Evolutionary conservation across 805 yeast genomes (phyloP), one percentile per base, ranked within the genome.

Genomic region (Middelhovenomyces tepae): DNA sequence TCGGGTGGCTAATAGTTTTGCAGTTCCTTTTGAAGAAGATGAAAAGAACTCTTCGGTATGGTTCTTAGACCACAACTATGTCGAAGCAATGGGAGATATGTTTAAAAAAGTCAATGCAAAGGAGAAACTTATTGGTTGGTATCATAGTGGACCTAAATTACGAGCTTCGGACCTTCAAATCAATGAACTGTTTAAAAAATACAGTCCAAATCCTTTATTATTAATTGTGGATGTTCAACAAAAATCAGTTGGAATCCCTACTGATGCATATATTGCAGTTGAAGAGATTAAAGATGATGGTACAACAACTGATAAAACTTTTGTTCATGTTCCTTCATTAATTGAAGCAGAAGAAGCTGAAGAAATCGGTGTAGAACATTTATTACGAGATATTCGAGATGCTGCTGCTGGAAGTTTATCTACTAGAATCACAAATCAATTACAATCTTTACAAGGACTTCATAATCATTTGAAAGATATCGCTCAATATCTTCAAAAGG

Each of bases 341-440:
- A 85, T 93, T 43, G 89, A 83, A 54, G 99, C 99, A 3, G 98
- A 91, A 54, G 99, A 91, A 56, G 98, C 98, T 7, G 99, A 91
- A 60, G 99, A 91, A 60, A 91, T 91, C 46, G 99, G 98, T 42
- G 99, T 91, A 9, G 99, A 91, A 58, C 99, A 91, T 56, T 62
- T 91, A 40, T 62, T 91, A 39, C 77, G 97, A 52, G 98, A 91
- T 52, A 85, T 86, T 16, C 75, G 96, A 50, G 96, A 89, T 54
- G 95, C 87, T 48, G 95, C 97, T 7, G 93, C 95, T 9, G 98
- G 98, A 7, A 79, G 79, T 30, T 69, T 91, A 39, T 78, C 96
- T 2, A 73, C 87, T 33, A 75, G 79, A 53, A 75, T 91, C 35
- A 86, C 97, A 10, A 80, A 82, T 53, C 95, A 86, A 53, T 73